These are phyloP conservation scores for Lactarius hengduanensis DNA, from an alignment of 768 basidiomycete species.

Conservation along the genomic window DNA sequence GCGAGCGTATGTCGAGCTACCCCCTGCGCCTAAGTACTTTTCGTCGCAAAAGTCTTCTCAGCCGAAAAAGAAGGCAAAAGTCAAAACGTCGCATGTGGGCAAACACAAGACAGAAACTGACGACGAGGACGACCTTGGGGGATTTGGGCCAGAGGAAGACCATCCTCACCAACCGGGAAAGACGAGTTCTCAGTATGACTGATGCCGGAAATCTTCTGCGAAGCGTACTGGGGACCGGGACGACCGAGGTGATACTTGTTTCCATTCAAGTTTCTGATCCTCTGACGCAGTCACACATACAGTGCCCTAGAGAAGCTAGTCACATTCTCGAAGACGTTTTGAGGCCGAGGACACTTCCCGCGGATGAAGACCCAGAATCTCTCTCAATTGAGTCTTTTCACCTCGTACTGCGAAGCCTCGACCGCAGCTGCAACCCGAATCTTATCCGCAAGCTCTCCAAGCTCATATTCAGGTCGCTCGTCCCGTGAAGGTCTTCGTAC, in stretches of 20 bases:
- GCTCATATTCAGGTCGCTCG: slow-evolving; percentile 63
- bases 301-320: slow-evolving; percentile 78
- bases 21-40: slow-evolving; percentile 31
- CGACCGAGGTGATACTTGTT: slow-evolving; percentile 53
- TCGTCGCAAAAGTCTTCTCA: slow-evolving; percentile 24
- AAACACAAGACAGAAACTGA: slow-evolving; percentile 11
- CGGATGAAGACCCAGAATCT: slow-evolving; percentile 50
- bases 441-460: slow-evolving; percentile 69
- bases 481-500: slow-evolving; percentile 63
- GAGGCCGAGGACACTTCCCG: slow-evolving; percentile 69
- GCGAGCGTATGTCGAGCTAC: slow-evolving; percentile 35
- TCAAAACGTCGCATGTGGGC: slow-evolving; percentile 11
- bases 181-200: slow-evolving; percentile 28
- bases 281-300: slow-evolving; percentile 6
- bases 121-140: slow-evolving; percentile 30
- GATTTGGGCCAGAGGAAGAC: slow-evolving; percentile 42
- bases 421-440: slow-evolving; percentile 57
- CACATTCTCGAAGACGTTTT: slow-evolving; percentile 77
- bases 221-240: slow-evolving; percentile 73
- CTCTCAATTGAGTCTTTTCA: slow-evolving; percentile 66
- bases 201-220: slow-evolving; percentile 48
- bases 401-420: slow-evolving; percentile 53
- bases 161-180: slow-evolving; percentile 40
- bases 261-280: neutral
- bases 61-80: slow-evolving; percentile 21